Conservation (phyloP, 805 yeast genomes). For the Kodamaea fukazawae region DNA sequence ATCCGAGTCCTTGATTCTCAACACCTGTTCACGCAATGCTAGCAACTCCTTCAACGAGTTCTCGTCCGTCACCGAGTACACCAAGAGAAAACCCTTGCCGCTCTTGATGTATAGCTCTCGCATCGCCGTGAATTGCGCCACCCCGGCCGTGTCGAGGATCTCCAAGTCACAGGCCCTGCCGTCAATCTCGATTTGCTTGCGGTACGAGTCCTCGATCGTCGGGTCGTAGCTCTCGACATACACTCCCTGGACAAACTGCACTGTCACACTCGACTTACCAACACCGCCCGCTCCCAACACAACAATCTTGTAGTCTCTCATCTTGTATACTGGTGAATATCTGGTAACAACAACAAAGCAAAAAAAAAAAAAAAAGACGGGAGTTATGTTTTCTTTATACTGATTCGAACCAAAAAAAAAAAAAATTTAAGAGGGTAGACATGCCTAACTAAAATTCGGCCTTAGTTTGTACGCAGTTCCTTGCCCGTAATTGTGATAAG, state of each 20-base stretch:
- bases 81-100: conserved; percentile 70
- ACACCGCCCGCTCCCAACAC: conserved; percentile 97
- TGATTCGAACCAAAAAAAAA: conserved; percentile 4
- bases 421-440: conserved; percentile 5
- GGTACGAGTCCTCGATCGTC: conserved; percentile 92
- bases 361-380: conserved; percentile 8
- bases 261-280: conserved; percentile 91
- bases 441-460: not conserved
- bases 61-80: conserved; percentile 58
- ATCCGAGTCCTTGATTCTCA: conserved; percentile 72
- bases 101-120: conserved; percentile 82
- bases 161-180: conserved; percentile 85
- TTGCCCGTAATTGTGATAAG: conserved; percentile 1
- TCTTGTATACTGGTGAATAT: not conserved
- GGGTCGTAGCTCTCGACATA: conserved; percentile 93
- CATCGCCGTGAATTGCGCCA: conserved; percentile 93
- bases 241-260: conserved; percentile 86
- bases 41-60: conserved; percentile 72
- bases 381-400: conserved; percentile 5
- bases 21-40: conserved; percentile 78
- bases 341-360: conserved; percentile 1
- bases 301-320: conserved; percentile 77
- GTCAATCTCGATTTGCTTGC: conserved; percentile 85
- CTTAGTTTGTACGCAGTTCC: not conserved
- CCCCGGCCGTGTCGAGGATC: conserved; percentile 60